phyloP scores from a whole-genome alignment of 2,329 filamentous ascomycete genomes.

The Aspergillus uvarum region DNA sequence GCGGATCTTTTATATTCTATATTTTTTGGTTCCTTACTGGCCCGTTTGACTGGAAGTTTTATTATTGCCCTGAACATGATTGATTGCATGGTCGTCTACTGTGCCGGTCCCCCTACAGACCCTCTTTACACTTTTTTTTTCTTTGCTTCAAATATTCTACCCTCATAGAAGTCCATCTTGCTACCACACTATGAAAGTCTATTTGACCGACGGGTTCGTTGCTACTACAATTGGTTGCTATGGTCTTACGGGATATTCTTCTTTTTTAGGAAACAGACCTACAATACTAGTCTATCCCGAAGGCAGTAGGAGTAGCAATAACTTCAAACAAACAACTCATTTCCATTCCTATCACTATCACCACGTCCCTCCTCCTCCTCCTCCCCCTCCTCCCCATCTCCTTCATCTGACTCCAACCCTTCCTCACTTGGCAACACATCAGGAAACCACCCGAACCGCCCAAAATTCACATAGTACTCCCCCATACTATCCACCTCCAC shows the following conservation, averaged over 20 bases:
- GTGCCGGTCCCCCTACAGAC: not conserved
- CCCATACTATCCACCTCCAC: constrained; percentile 45
- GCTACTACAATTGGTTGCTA: too few relatives aligned
- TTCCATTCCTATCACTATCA: not conserved
- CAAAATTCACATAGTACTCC: constrained; percentile 46
- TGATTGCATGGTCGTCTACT: constrained; percentile 11
- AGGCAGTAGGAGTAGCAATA: not conserved
- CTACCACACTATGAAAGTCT: not conserved
- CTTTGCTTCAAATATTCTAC: constrained; percentile 13
- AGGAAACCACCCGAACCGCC: constrained; percentile 52
- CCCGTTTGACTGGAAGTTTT: constrained; percentile 27
- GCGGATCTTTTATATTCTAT: constrained; percentile 25
- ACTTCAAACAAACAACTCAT: not conserved
- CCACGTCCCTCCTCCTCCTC: not conserved
- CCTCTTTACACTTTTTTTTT: not conserved
- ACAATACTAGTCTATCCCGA: too few relatives aligned
- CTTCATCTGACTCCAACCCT: constrained; percentile 15
- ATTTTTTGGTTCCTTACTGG: constrained; percentile 32
- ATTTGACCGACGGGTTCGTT: not conserved
- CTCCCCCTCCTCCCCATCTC: constrained; percentile 11
- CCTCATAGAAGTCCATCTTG: not conserved
- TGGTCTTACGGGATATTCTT: too few relatives aligned
- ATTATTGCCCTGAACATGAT: constrained; percentile 31
- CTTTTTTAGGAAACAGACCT: too few relatives aligned
- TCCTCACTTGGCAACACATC: constrained; percentile 50